These are phyloP conservation scores for Fallopia convolvulus DNA, from an alignment of 148 eudicot species.

Conservation along the genomic window DNA sequence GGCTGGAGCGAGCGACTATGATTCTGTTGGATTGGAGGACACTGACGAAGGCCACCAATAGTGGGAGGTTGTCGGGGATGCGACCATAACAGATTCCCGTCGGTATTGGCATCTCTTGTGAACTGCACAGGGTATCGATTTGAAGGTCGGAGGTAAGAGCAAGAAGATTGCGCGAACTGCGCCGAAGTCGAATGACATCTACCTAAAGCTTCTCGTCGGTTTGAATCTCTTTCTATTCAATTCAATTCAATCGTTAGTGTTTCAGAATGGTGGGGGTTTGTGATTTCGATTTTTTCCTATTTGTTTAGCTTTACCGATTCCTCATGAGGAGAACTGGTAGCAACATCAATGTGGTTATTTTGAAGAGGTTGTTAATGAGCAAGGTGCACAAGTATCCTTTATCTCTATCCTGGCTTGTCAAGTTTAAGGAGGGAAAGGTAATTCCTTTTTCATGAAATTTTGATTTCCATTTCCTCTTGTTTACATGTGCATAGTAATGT, in stretches of 20 bases:
- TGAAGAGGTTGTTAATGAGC: conserved; percentile 32
- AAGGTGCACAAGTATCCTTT: conserved; percentile 27
- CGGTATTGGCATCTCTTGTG: no score
- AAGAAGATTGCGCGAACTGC: conserved; percentile 59
- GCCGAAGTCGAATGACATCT: conserved; percentile 53
- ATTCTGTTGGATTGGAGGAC: no score
- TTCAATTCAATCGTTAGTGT: not conserved
- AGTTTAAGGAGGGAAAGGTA: conserved; percentile 26
- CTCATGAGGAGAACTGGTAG: conserved; percentile 28
- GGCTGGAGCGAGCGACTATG: no score
- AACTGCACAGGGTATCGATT: conserved; percentile 72
- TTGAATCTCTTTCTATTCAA: conserved; percentile 11
- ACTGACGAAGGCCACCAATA: no score
- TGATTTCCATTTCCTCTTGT: no score
- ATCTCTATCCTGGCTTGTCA: conserved; percentile 26
- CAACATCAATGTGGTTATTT: conserved; percentile 26
- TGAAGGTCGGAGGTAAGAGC: conserved; percentile 67
- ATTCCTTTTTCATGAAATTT: no score
- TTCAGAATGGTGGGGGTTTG: not conserved
- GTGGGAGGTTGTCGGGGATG: no score
- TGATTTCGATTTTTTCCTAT: not conserved
- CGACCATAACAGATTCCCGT: no score
- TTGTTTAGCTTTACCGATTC: conserved; percentile 24
- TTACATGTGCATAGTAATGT: no score
- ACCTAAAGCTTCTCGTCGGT: conserved; percentile 65